Evolutionary conservation across 2,329 filamentous ascomycete genomes (phyloP), one percentile per base, ranked within the genome.

Genomic region (Trichoderma sp.): DNA sequence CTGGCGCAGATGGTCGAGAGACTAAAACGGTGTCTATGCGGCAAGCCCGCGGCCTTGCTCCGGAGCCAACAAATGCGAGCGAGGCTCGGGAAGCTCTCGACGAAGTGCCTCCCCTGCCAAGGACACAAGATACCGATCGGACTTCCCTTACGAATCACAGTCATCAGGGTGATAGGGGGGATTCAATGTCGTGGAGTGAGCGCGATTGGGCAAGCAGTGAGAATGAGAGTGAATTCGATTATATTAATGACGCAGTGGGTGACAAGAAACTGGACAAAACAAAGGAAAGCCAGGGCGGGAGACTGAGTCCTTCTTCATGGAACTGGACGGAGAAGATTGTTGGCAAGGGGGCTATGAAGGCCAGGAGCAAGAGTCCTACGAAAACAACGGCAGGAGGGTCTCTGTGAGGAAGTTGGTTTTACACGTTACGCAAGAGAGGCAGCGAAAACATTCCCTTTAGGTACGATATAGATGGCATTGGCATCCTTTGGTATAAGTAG

Each of bases 111-210:
- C 55, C 59, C 28, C 78, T 88, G 36, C 85, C 83, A 6, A 74
- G 72, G 63, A 73, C 76, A 11, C 72, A 70, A 34, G 75, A 76
- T 30, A 75, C 76, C 50, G 77, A 79, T 4, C 47, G 70, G 23
- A 74, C 75, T 1, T 71, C 69, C 17, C 43, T 77, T 8, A 67
- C 76, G 13, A n/a, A 11, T 34, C 66, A 69, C 7, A 53, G 15
- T 6, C 71, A 74, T 55, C 23, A 67, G 4, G 32, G 43, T 15
- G 66, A 69, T 13, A 61, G 66, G n/a, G 53, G 57, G 4, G 90
- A 91, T 75, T 90, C 88, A 3, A 83, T 87, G 68, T 85, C 85
- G 4, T 93, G 91, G 91, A 91, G 88, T 77, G 90, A 92, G 63
- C 83, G 86, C 12, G 89, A 92, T 77, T 91, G 89, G 82, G 83